Base-by-base conservation (phyloP, 768 basidiomycete genomes). In the Phlebiopsis flavidoalba region DNA sequence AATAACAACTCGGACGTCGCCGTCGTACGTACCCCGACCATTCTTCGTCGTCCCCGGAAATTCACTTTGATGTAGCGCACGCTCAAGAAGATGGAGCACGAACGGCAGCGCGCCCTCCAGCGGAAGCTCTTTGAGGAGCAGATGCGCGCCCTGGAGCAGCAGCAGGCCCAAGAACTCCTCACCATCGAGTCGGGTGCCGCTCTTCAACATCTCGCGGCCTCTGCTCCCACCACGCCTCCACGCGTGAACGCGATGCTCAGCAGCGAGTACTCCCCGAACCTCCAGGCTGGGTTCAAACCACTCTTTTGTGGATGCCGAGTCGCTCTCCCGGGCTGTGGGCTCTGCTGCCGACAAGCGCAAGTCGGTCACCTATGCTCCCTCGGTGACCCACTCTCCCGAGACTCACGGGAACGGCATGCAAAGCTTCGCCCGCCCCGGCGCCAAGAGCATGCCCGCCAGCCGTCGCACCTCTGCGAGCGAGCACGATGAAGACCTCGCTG, bases 121-220 rank as follows among this genome's bases (percentile, higher is more conserved):
- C 88, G 94, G 71, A 89, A 87, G 74, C 75, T 92, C 68, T 98
- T 98, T 73, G 95, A 98, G 75, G 93, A 96, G 68, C 94, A 97
- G 76, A 97, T 97, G 95, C 88, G 89, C 58, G 86, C 82, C 57
- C 83, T 98, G 64, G 95, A 98, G 76, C 88, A 89, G 64, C 88
- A 93, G 73, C 95, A 98, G 75, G 87, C 86, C 12, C 88, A 90
- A 65, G 91, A 94, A 71, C 81, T 94, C 43, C 84, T 95, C 68
- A 83, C 74, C 65, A 81, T 93, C 66, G 88, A 76, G 62, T 59
- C 69, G 33, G 69, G 78, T 60, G 75, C 77, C 5, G 77, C 79
- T 53, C 74, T 88, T 24, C 87, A 89, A 69, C 89, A 92, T 67
- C 73, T 94, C 51, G 93, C 94, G 15, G 89, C 91, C 58, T 94